Evolutionary conservation across 176 grass and related monocot genomes (phyloP), one percentile per base, ranked within the genome.

Genomic region (Elaeis guineensis): DNA sequence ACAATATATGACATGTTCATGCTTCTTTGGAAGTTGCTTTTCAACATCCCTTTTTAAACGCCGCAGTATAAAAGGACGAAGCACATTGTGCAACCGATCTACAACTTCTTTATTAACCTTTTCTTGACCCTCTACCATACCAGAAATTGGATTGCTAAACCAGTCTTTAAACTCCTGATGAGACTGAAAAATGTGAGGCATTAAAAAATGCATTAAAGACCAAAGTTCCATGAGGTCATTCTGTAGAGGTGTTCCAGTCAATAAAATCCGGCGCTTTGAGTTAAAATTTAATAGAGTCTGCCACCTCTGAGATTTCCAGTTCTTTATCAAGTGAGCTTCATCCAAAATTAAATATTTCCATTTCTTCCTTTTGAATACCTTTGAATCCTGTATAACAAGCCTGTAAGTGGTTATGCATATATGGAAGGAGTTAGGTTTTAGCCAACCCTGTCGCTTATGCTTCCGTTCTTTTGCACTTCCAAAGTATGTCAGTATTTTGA

Each of bases 281-380:
- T 98, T 98, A 61, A 98, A 98, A 75, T 98, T 98, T 51, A 98
- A 72, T 50, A 98, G 55, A 56, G 88, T 98, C 67, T 98, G 93
- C 93, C 93, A 98, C 75, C 93, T 79, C 57, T 98, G 93, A 72
- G 93, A 98, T 83, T 98, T 98, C 93, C 93, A 98, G 74, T 98
- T 98, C 82, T 98, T 98, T 73, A 98, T 98, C 57, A 98, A 58
- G 88, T 98, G 93, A 72, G 93, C 93, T 71, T 98, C 93, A 59
- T 98, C 93, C 67, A 98, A 83, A 83, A 98, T 98, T 69, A 98
- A 84, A 80, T 98, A 98, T 71, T 98, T 98, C 93, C 93, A 98
- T 55, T 98, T 98, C 55, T 92, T 98, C 65, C 93, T 28, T 76
- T 92, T 98, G 68, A 98, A 98, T 5, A 80, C 81, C 82, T 98